phyloP scores from a whole-genome alignment of 2,329 filamentous ascomycete genomes.

The Phyllosticta ampelicida region DNA sequence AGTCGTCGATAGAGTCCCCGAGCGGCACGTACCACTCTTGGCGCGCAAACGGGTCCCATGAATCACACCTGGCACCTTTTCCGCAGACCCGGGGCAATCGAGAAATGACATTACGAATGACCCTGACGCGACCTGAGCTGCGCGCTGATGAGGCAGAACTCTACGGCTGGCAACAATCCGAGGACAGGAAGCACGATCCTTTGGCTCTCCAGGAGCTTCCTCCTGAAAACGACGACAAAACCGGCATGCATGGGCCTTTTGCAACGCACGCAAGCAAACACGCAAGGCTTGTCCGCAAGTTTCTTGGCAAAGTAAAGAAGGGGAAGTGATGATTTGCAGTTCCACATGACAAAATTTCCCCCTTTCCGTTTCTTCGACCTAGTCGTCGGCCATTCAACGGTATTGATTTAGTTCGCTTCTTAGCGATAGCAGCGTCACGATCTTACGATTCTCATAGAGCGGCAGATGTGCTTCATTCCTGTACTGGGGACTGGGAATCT shows the following conservation, averaged over 20 bases:
- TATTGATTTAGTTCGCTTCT: constrained; percentile 3
- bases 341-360: neutral
- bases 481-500: neutral
- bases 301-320: constrained; percentile 27
- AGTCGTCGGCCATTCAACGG: neutral
- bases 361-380: neutral
- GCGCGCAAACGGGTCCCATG: neutral
- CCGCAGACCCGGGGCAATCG: constrained; percentile 45
- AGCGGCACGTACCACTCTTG: constrained; percentile 18
- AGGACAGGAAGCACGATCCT: constrained; percentile 35
- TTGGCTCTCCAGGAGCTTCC: constrained; percentile 45
- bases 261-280: constrained; percentile 28
- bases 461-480: constrained; percentile 7
- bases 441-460: neutral
- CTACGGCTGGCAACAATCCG: constrained; percentile 53
- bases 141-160: constrained; percentile 62
- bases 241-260: constrained; percentile 36
- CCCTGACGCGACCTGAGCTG: constrained; percentile 78
- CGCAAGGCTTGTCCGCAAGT: constrained; percentile 24
- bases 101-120: constrained; percentile 96
- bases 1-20: constrained; percentile 23
- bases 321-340: constrained; percentile 3
- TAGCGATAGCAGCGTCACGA: neutral
- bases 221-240: constrained; percentile 36
- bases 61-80: constrained; percentile 1